These are phyloP conservation scores for Candida germanica DNA, from an alignment of 805 yeast species.

Conservation along the genomic window DNA sequence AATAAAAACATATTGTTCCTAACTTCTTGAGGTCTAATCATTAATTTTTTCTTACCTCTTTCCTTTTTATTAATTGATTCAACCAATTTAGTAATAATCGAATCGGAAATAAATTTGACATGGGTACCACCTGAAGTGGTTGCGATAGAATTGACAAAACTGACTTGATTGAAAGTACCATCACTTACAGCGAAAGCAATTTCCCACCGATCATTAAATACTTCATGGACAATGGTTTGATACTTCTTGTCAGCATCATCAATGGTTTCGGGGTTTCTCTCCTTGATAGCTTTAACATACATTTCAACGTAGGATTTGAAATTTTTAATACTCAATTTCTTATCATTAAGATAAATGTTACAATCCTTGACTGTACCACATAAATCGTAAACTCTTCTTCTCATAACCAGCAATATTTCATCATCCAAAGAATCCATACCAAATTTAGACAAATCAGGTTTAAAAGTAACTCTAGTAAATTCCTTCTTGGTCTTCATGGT, in stretches of 20 bases:
- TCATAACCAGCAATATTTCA: conserved; percentile 78
- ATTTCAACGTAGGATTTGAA: conserved; percentile 88
- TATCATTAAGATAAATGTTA: conserved; percentile 73
- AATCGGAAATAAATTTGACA: conserved; percentile 80
- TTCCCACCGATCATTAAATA: conserved; percentile 89
- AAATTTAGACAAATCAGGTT: conserved; percentile 82
- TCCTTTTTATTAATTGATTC: conserved; percentile 64
- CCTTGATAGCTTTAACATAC: conserved; percentile 75
- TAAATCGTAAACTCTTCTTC: conserved; percentile 92
- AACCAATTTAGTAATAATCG: conserved; percentile 71
- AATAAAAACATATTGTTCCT: conserved; percentile 87
- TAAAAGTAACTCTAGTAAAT: conserved; percentile 82
- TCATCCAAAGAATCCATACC: conserved; percentile 81
- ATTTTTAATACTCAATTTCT: conserved; percentile 60
- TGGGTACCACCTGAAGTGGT: conserved; percentile 98
- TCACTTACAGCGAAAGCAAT: conserved; percentile 92
- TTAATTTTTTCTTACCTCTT: conserved; percentile 61
- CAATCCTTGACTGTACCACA: conserved; percentile 91
- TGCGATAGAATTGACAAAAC: conserved; percentile 96
- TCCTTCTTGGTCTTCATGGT: conserved; percentile 59
- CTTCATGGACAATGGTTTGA: conserved; percentile 67
- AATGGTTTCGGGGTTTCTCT: conserved; percentile 39
- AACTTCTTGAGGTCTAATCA: conserved; percentile 84
- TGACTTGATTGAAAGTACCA: conserved; percentile 86
- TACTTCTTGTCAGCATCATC: conserved; percentile 35